Base-by-base conservation (phyloP, 441 rosid species). In the Erodium moschatum region DNA sequence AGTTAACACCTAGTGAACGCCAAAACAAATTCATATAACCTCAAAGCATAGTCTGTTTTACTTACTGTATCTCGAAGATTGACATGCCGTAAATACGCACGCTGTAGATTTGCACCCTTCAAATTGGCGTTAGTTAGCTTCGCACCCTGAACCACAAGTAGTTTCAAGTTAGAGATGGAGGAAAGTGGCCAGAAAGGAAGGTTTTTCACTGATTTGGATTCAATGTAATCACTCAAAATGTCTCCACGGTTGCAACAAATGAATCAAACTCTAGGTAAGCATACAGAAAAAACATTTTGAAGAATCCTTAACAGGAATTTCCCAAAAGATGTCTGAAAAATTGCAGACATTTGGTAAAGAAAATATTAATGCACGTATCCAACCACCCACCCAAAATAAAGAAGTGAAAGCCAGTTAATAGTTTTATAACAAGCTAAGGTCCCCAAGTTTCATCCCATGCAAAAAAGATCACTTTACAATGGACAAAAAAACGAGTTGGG, bases 101-200 rank as follows among this genome's bases (percentile, higher is more conserved):
- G 80, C 76, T 88, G 97, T 69, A 90, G 96, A 81, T 92, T 92
- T 70, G 97, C 98, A 62, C 89, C 91, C 77, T 80, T 90, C 69
- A 92, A 70, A 75, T 90, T 92, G 64, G 98, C 97, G 78, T 87
- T 86, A 66, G 62, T 83, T 80, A 88, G 76, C 83, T 86, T 92
- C 69, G 92, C 97, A 79, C 96, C 91, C 96, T 92, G 85, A 69
- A 70, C 74, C 11, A 70, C 24, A 27, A 12, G 61, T 15, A 11
- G 20, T 67, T 67, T 72, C 11, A 15, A 1, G 9, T 20, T 16
- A 58, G 11, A 50, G 58, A 50, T 50, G 58, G 18, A 13, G 27
- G 3, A 60, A 19, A 19, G 31, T 4, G 61, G 11, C 12, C 64
- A 20, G 29, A 60, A 19, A 24, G 6, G 33, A 69, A 21, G 35